Base-by-base conservation (phyloP, 257 asterid genomes). In the Nicotiana paniculata region DNA sequence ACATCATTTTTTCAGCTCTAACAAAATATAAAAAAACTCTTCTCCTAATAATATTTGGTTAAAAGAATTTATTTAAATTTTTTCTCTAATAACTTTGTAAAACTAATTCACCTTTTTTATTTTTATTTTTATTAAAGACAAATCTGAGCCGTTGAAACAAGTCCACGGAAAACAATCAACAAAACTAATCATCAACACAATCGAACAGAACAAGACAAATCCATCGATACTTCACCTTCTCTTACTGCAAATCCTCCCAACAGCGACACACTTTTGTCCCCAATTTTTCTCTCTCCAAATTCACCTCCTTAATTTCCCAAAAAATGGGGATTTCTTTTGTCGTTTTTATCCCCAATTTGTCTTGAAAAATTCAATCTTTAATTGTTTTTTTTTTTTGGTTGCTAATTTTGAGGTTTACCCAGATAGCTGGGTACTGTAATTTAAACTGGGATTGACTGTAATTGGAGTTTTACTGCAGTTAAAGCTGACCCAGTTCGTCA, bases 281-380 rank as follows among this genome's bases (percentile, higher is more conserved):
- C 9, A 9, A 13, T 15, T 53, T 53, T 53, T 53, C 58, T 53
- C 58, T 53, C 58, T 53, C 57, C 78, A 72, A 72, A 72, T 8
- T 17, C 4, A 61, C 83, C 86, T 15, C 58, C 18, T 53, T 13
- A 80, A 77, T 77, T 81, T 79, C 33, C 67, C 51, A 77, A 74
- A 82, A 74, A 69, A 15, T 63, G 66, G 55, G 82, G 54, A 26
- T 24, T 57, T 33, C 51, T n/a, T 39, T 67, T 21, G 72, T 55
- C 86, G 86, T 86, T 82, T 54, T 15, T 59, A 21, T 26, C 35
- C 78, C 78, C 16, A 21, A 21, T 21, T 26, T 63, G 1, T 46
- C 37, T 3, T 39, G 77, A 39, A 70, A 62, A 63, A 9, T 51
- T 43, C 61, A 28, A 35, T 59, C 43, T 57, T 66, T 54, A n/a